Base-by-base conservation (phyloP, 768 basidiomycete genomes). In the Boletus insuetus region DNA sequence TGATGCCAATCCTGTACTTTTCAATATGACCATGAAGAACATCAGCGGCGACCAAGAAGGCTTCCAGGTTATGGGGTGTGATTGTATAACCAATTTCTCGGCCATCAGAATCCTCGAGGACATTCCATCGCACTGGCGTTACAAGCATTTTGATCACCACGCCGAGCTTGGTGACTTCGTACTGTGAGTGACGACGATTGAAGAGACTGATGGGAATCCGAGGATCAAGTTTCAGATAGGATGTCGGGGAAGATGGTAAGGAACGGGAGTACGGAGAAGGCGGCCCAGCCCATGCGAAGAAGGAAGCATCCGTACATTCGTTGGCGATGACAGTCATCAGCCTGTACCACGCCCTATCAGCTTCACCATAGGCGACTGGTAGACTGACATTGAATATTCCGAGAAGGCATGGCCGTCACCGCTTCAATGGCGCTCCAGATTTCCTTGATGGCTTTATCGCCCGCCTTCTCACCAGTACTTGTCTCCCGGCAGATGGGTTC, bases 321-420 rank as follows among this genome's bases (percentile, higher is more conserved):
- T 59, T 49, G 40, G 51, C 50, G 47, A 56, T 61, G 47, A 50
- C 37, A 16, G 38, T 37, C 49, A 64, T 60, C 8, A 69, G 31
- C 42, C 64, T 56, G 49, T 54, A 59, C 46, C 60, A 70, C 2
- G 67, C 67, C 49, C 57, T 49, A 13, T 57, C 50, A 5, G 56
- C 67, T 37, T 66, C 69, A 1, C 66, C 69, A 29, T 69, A 69
- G 1, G 55, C 49, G 9, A 70, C 55, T 3, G 67, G 54, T 9
- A 70, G 43, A 19, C 53, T 60, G 47, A 64, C 53, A 20, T 66
- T 53, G 45, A 69, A 65, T 14, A 68, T 16, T 17, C 64, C 64
- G 7, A 69, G 51, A 17, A 70, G 57, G 3, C 51, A 64, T n/a
- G n/a, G n/a, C 57, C 5, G 65, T 67, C 14, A 59, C 51, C 1